These are phyloP conservation scores for Ceratocystis harringtonii DNA, from an alignment of 2,329 filamentous ascomycete species.

Conservation along the genomic window DNA sequence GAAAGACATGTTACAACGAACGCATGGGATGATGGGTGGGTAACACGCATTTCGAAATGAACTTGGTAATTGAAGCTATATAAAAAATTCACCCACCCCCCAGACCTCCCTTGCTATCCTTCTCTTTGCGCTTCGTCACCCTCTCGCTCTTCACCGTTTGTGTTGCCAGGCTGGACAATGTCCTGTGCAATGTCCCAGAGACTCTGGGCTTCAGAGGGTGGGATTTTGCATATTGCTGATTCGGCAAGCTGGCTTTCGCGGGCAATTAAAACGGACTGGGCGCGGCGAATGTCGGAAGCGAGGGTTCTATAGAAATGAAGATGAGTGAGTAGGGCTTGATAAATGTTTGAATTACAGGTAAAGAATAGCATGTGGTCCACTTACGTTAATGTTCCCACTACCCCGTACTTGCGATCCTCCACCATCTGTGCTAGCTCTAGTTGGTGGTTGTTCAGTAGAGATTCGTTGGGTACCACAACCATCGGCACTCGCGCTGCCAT, in stretches of 20 bases:
- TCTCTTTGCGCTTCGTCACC: neutral
- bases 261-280: neutral
- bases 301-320: neutral
- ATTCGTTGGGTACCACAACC: slow-evolving; percentile 78
- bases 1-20: too few species aligned
- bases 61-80: neutral
- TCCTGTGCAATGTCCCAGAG: slow-evolving; percentile 7
- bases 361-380: neutral
- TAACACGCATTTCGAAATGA: neutral
- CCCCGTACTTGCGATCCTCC: slow-evolving; percentile 25
- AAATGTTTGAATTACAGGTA: neutral
- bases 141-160: neutral
- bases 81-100: neutral
- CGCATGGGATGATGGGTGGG: neutral
- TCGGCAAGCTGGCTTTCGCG: neutral
- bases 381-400: slow-evolving; percentile 12
- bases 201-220: neutral
- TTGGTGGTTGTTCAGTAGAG: slow-evolving; percentile 80
- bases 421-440: slow-evolving; percentile 69
- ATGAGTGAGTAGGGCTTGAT: neutral
- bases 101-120: neutral
- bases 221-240: neutral
- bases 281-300: neutral
- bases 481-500: slow-evolving; percentile 59
- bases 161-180: neutral